Evolutionary conservation across 225 moss, liverwort and hornwort genomes (phyloP).

Genomic region (Physcomitrium patens): DNA sequence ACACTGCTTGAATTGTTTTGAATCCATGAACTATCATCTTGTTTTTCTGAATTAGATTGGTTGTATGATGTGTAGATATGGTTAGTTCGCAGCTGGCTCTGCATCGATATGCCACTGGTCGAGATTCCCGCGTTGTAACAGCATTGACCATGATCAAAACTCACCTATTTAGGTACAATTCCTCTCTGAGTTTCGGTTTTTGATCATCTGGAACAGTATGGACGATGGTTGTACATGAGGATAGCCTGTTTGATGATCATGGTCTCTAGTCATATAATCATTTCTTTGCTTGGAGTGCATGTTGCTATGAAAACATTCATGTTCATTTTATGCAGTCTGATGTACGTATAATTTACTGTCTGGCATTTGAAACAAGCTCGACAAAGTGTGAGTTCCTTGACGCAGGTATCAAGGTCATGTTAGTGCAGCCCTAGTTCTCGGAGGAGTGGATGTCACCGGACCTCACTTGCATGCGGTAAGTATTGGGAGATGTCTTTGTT

Average conservation of each 20-base stretch:
- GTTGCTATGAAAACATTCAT: neutral
- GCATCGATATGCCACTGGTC: constrained; percentile 71
- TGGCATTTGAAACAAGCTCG: neutral
- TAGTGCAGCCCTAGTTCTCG: constrained; percentile 90
- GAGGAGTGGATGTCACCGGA: constrained; percentile 89
- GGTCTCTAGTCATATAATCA: neutral
- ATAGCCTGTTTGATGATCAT: neutral
- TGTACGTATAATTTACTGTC: neutral
- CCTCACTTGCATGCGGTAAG: constrained; percentile 92
- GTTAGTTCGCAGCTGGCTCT: constrained; percentile 74
- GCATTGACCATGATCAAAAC: constrained; percentile 63
- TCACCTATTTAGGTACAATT: too few relatives aligned
- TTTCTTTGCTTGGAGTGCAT: constrained; percentile 4
- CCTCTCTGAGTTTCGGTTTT: neutral
- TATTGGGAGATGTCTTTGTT: constrained; percentile 8
- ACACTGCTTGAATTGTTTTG: neutral
- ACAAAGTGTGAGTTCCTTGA: constrained; percentile 9
- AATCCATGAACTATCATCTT: neutral
- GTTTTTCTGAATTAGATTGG: neutral
- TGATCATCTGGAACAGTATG: neutral
- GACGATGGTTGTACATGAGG: neutral
- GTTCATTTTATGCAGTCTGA: neutral
- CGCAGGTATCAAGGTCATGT: constrained; percentile 77
- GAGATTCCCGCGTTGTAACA: constrained; percentile 73
- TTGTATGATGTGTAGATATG: constrained; percentile 54